A percentile compares a stretch with the other conserved stretches of the same genome.
Evolutionary conservation across 1,284 basidiomycete genomes (phyloP).

Genomic region (Austroboletus rostrupii): DNA sequence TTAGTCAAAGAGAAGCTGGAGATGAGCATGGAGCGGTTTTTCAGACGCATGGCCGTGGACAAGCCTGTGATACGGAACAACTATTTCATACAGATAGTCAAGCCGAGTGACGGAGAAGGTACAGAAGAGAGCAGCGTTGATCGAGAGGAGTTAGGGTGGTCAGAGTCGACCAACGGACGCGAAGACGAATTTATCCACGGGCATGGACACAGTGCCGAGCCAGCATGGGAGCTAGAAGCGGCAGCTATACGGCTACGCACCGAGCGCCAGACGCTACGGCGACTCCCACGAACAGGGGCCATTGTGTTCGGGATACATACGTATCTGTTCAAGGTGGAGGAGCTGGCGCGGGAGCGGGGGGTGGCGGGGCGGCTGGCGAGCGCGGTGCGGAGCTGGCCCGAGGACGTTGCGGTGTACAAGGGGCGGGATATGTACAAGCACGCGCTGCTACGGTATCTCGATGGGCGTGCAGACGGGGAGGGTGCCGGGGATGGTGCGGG

Average conservation of each 20-base stretch:
- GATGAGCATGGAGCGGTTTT: slow-evolving; percentile 65
- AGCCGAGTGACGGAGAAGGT: slow-evolving; percentile 14
- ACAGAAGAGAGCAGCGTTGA: slow-evolving; percentile 57
- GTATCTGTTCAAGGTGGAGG: slow-evolving; percentile 60
- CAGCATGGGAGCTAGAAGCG: slow-evolving; percentile 44
- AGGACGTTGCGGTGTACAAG: slow-evolving; percentile 61
- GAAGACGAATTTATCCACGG: slow-evolving; percentile 52
- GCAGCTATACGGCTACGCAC: slow-evolving; percentile 56
- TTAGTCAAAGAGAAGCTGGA: slow-evolving; percentile 66
- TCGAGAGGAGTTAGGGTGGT: slow-evolving; percentile 68
- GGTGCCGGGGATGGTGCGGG: slow-evolving; percentile 16
- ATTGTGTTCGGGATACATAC: slow-evolving; percentile 78
- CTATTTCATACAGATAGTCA: slow-evolving; percentile 60
- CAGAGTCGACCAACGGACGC: slow-evolving; percentile 55
- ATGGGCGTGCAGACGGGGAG: slow-evolving; percentile 36
- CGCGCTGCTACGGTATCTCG: slow-evolving; percentile 43
- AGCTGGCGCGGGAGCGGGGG: slow-evolving; percentile 57
- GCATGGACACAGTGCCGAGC: slow-evolving; percentile 45
- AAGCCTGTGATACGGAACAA: slow-evolving; percentile 75
- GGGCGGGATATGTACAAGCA: slow-evolving; percentile 49
- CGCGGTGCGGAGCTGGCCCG: slow-evolving; percentile 65
- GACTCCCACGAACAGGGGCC: slow-evolving; percentile 63
- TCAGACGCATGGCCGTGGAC: slow-evolving; percentile 58
- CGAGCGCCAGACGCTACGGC: slow-evolving; percentile 71
- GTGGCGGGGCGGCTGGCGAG: slow-evolving; percentile 65